Evolutionary conservation across 352 stramenopile genomes (phyloP).

Genomic region (Globisporangium splendens): DNA sequence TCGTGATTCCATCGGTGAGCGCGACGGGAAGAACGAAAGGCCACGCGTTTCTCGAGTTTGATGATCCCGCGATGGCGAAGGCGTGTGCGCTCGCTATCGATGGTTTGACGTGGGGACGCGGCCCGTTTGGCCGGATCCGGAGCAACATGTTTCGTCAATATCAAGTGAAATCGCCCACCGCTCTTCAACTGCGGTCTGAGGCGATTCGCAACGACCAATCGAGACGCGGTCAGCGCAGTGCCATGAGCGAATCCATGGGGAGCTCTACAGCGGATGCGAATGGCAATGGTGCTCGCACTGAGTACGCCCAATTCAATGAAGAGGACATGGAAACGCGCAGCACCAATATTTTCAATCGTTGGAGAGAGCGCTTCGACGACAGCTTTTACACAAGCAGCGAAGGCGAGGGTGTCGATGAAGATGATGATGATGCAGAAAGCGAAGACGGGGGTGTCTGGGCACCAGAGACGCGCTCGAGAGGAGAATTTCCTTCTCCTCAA

Average conservation of each 20-base stretch:
- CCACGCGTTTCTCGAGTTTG: slow-evolving; percentile 82
- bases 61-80: slow-evolving; percentile 59
- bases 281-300: background rate
- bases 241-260: background rate
- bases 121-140: slow-evolving; percentile 56
- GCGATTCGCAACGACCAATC: background rate
- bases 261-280: slow-evolving; percentile 4
- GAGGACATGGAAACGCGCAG: background rate
- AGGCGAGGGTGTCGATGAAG: slow-evolving; percentile 10
- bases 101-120: slow-evolving; percentile 66
- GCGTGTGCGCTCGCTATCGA: slow-evolving; percentile 55
- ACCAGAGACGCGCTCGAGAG: background rate
- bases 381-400: slow-evolving; percentile 31
- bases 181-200: slow-evolving; percentile 11
- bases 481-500: background rate
- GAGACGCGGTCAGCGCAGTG: background rate
- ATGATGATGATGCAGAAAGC: slow-evolving; percentile 9
- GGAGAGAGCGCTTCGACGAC: background rate
- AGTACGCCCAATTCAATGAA: slow-evolving; percentile 4
- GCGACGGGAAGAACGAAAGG: slow-evolving; percentile 66
- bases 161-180: slow-evolving; percentile 54
- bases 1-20: slow-evolving; percentile 67
- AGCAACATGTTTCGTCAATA: slow-evolving; percentile 80
- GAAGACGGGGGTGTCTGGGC: slow-evolving; percentile 11
- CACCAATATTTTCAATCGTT: background rate